Conservation (phyloP, 371 early-diverging fungal genomes). For the Rhizopus stolonifer region DNA sequence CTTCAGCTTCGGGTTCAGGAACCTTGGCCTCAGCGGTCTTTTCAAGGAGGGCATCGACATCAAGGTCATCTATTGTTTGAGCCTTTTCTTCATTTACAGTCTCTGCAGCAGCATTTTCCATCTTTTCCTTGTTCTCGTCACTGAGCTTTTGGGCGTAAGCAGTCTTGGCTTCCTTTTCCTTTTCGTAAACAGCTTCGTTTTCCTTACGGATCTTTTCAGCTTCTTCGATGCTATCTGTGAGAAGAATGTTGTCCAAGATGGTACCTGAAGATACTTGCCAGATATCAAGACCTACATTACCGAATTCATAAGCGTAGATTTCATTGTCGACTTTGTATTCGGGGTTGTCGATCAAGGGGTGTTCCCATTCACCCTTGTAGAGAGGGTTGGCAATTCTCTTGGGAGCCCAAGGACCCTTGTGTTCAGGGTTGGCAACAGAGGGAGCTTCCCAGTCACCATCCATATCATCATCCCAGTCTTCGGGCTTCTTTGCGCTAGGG, state of each 20-base stretch:
- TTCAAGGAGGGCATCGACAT: not conserved
- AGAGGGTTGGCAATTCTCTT: constrained; percentile 90
- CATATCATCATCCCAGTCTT: constrained; percentile 89
- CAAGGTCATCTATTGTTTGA: constrained; percentile 20
- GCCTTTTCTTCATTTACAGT: constrained; percentile 23
- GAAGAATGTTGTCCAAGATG: constrained; percentile 91
- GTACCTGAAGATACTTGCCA: constrained; percentile 96
- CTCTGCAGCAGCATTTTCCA: constrained; percentile 11
- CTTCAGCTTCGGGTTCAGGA: constrained; percentile 11
- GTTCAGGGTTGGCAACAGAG: constrained; percentile 85
- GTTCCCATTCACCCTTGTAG: constrained; percentile 94
- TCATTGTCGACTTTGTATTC: constrained; percentile 86
- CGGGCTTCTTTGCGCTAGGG: constrained; percentile 86
- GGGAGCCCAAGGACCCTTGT: constrained; percentile 79
- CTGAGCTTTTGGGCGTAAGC: constrained; percentile 24
- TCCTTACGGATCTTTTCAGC: constrained; percentile 69
- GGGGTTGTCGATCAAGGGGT: constrained; percentile 89
- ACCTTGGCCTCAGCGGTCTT: constrained; percentile 7
- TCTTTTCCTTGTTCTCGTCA: constrained; percentile 27
- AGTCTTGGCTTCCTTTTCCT: constrained; percentile 36
- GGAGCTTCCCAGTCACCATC: constrained; percentile 93
- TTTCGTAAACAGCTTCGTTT: constrained; percentile 46
- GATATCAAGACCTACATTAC: constrained; percentile 89
- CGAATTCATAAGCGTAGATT: constrained; percentile 78
- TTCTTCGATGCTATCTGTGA: constrained; percentile 70